These are phyloP conservation scores for Drechslera avenae DNA, from an alignment of 2,329 filamentous ascomycete genomes.

Conservation along the genomic window DNA sequence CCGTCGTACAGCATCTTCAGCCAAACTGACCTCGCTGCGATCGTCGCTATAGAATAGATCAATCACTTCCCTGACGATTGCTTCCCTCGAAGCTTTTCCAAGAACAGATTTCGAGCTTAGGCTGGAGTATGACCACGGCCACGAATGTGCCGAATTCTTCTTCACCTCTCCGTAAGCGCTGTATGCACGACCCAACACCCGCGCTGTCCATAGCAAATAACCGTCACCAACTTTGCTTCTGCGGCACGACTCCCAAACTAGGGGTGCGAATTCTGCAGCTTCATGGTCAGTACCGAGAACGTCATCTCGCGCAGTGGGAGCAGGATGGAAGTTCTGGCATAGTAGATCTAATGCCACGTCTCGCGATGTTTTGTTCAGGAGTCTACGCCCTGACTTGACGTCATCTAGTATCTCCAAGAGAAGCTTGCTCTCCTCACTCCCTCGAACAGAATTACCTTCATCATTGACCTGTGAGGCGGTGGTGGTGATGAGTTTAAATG, in stretches of 20 bases:
- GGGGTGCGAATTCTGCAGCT: slow-evolving; percentile 65
- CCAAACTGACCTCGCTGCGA: slow-evolving; percentile 51
- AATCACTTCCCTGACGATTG: slow-evolving; percentile 46
- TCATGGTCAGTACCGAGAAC: slow-evolving; percentile 70
- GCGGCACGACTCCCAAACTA: slow-evolving; percentile 77
- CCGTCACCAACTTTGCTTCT: slow-evolving; percentile 66
- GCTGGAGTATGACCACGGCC: slow-evolving; percentile 33
- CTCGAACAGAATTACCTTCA: slow-evolving; percentile 70
- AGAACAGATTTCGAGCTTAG: slow-evolving; percentile 27
- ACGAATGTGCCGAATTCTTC: slow-evolving; percentile 25
- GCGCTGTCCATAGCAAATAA: slow-evolving; percentile 84
- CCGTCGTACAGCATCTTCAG: slow-evolving; percentile 48
- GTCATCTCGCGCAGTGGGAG: slow-evolving; percentile 64
- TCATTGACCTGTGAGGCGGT: slow-evolving; percentile 71
- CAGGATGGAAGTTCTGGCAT: slow-evolving; percentile 73
- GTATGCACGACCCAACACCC: slow-evolving; percentile 79
- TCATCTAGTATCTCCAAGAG: slow-evolving; percentile 82
- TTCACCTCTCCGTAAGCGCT: slow-evolving; percentile 69
- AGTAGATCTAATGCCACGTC: slow-evolving; percentile 74
- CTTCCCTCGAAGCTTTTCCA: slow-evolving; percentile 38
- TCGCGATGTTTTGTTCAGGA: slow-evolving; percentile 73
- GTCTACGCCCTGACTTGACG: slow-evolving; percentile 62
- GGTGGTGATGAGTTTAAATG: slow-evolving; percentile 70
- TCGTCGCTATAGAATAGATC: slow-evolving; percentile 48
- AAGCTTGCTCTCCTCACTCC: slow-evolving; percentile 77